Base-by-base conservation (phyloP, 2,329 filamentous ascomycete species). In the Fusarium albidum region DNA sequence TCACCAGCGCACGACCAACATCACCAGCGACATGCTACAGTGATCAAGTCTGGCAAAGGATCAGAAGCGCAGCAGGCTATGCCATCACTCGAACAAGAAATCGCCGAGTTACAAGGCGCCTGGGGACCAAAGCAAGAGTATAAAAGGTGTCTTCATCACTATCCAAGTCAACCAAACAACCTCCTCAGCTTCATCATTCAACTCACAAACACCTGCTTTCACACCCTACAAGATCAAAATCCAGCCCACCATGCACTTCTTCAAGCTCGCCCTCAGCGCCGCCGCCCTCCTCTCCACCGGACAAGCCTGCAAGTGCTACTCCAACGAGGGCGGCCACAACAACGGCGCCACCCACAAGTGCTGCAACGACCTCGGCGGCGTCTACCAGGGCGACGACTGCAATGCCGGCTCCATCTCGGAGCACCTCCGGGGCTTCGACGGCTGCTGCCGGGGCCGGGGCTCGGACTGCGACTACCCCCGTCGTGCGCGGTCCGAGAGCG, bases 291-390 rank as follows among this genome's bases (percentile, higher is more conserved):
- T 44, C 29, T 34, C 41, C 17, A 17, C 13, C 17, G 29, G 41
- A 33, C 29, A 44, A 32, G 41, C 41, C 21, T 44, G 29, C 41
- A 44, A 44, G 17, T 44, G 41, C 41, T 26, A 25, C 41, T 26
- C 18, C 9, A 44, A 7, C 17, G 18, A 17, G 5, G 18, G 29
- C 18, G 18, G 18, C 18, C 12, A 7, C 6, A 44, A 44, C 29
- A 33, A 34, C 41, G 29, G 31, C 29, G 46, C 38, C 25, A 43
- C 25, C 17, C 21, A 43, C 41, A 62, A 45, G 70, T 54, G 41
- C 17, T 44, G 29, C 31, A 34, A 34, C 11, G 17, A 34, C 6
- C 12, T 25, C 17, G 12, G 29, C 4, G 41, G 41, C 18, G 18
- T 34, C 21, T 44, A 34, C 18, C 26, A 10, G 5, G 41, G 41